Evolutionary conservation across 148 eudicot species (phyloP), one percentile per base, ranked within the genome.

Genomic region (Pharnaceum exiguum): DNA sequence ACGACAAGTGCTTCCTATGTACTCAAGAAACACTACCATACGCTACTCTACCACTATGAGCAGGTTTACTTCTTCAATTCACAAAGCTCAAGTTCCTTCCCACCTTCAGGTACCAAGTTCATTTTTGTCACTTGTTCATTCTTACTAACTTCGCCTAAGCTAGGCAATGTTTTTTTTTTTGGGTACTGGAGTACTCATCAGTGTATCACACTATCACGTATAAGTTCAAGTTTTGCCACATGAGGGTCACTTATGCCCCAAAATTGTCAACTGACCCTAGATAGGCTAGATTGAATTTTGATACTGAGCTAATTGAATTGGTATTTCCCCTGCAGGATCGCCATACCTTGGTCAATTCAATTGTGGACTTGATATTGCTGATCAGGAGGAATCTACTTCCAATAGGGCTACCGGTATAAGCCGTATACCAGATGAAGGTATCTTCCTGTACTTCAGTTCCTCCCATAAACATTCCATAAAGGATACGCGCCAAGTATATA

Each of bases 1-100:
- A 71, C 85, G 5, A 86, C 89, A 37, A 83, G 85, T 77, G 95
- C 89, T 61, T 86, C 95, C 0, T 83, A 66, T 77, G 84, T 80
- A 28, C 67, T 86, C 53, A 81, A 71, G 59, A 86, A 81, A 46
- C 82, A 83, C 58, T 86, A 86, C 49, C 65, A 32, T 10, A 50
- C 59, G 40, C 70, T 81, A 12, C 87, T 86, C 16, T 62, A 76
- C 52, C 82, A 75, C 21, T 86, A 74, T 60, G 95, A 86, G 53
- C 82, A 78, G 15, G 76, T 77, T 71, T 80, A 86, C 75, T 86
- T 83, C 76, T 80, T 80, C 46, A 71, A 71, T 51, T 35, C 44
- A 7, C 60, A 67, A 46, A 78, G 43, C 46, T 67, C 84, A 59
- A 31, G 21, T 51, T 30, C 19, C 45, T 25, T 62, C 55, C 1